Percentiles rank a stretch among this genome's conserved stretches.
These are phyloP conservation scores for Angomonas ambiguus DNA, from an alignment of 208 protist genomes.

Conservation along the genomic window DNA sequence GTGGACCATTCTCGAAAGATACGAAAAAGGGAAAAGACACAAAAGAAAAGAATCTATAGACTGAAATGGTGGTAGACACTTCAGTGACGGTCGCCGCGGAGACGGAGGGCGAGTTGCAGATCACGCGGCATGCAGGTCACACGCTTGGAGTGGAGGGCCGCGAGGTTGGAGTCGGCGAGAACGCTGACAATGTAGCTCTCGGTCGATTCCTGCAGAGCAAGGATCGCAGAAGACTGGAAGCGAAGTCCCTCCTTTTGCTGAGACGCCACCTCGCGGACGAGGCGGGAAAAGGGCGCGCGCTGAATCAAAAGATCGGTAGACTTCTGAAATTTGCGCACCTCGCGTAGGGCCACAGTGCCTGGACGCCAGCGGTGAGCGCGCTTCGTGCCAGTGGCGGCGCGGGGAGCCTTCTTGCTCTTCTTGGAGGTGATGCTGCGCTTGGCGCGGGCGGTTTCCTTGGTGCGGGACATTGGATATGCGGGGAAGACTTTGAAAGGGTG, in stretches of 20 bases:
- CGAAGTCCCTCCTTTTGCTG: too few species aligned
- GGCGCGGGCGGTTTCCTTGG: slow-evolving; percentile 96
- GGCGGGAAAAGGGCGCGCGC: too few species aligned
- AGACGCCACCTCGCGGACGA: too few species aligned
- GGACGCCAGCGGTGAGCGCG: slow-evolving; percentile 97
- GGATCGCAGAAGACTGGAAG: too few species aligned
- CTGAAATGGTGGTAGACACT: too few species aligned
- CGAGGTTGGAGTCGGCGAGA: slow-evolving; percentile 94
- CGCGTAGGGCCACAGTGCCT: slow-evolving; percentile 98
- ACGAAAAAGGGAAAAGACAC: neutral
- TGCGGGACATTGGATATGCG: slow-evolving; percentile 98
- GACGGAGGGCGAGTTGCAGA: slow-evolving; percentile 97
- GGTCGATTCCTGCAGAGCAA: too few species aligned
- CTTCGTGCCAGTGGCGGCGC: slow-evolving; percentile 94
- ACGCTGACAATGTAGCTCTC: too few species aligned
- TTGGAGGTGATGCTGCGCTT: slow-evolving; percentile 96
- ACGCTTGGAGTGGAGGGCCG: slow-evolving; percentile 98
- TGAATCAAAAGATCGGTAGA: slow-evolving; percentile 97
- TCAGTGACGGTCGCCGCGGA: slow-evolving; percentile 92
- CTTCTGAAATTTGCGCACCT: slow-evolving; percentile 99
- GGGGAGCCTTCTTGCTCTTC: slow-evolving; percentile 97
- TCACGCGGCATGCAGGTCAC: slow-evolving; percentile 99
- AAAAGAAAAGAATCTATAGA: slow-evolving; percentile 12
- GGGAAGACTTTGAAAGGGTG: too few species aligned
- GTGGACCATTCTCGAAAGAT: neutral